These are phyloP conservation scores for Solanum medicagineum DNA, from an alignment of 257 asterid genomes.

Conservation along the genomic window DNA sequence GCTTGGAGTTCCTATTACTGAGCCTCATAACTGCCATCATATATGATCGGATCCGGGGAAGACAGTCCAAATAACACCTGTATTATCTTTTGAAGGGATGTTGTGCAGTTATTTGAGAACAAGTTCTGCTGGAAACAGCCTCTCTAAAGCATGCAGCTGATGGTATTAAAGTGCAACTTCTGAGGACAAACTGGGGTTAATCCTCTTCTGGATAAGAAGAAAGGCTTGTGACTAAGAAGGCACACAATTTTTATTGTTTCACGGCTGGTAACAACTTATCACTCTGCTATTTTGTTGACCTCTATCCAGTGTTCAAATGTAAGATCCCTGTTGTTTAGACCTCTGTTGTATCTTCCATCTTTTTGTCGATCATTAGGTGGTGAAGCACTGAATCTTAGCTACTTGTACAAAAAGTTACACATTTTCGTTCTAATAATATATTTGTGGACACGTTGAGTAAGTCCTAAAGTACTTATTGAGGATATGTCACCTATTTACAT, in stretches of 20 bases:
- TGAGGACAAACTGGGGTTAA: neutral
- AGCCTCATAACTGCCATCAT: neutral
- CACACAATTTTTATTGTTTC: neutral
- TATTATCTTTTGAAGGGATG: neutral
- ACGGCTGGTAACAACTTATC: neutral
- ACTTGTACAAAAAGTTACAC: neutral
- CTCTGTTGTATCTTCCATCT: neutral
- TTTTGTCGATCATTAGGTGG: neutral
- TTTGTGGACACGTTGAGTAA: neutral
- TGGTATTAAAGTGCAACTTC: neutral
- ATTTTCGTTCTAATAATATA: neutral
- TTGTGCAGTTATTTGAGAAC: neutral
- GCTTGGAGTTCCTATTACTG: neutral
- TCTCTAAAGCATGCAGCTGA: neutral
- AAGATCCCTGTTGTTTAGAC: neutral
- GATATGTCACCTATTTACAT: neutral
- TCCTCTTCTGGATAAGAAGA: neutral
- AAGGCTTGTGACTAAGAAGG: neutral
- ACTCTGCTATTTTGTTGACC: neutral
- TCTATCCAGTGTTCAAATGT: neutral
- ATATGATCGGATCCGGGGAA: neutral
- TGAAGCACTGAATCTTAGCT: neutral
- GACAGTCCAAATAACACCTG: neutral
- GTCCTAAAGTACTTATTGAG: neutral
- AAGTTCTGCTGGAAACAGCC: neutral